Evolutionary conservation across 495 filamentous ascomycete genomes (phyloP).

Genomic region (Trichoderma parareesei): DNA sequence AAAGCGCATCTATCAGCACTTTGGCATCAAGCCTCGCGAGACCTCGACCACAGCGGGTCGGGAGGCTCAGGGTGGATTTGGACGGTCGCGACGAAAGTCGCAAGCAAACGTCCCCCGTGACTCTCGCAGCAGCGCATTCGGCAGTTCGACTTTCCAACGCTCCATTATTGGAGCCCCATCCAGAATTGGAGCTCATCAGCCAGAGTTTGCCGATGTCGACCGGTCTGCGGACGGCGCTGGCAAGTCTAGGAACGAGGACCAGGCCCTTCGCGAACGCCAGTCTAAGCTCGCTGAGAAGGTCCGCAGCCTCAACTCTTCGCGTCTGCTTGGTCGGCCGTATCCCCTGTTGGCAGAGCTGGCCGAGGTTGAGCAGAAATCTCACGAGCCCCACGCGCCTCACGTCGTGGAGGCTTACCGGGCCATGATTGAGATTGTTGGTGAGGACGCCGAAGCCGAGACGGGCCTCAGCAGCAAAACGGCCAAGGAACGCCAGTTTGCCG

Average conservation of each 20-base stretch:
- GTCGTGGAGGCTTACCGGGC: conserved; percentile 72
- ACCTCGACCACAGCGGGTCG: conserved; percentile 50
- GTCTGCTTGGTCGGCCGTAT: conserved; percentile 55
- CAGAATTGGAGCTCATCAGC: conserved; percentile 45
- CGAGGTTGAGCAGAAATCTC: conserved; percentile 57
- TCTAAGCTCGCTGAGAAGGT: conserved; percentile 67
- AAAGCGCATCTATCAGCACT: conserved; percentile 88
- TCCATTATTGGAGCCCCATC: conserved; percentile 77
- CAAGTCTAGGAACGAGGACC: conserved; percentile 47
- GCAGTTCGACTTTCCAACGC: conserved; percentile 60
- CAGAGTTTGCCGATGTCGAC: conserved; percentile 59
- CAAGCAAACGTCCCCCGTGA: conserved; percentile 28
- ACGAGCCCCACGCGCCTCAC: conserved; percentile 57
- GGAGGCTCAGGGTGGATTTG: conserved; percentile 40
- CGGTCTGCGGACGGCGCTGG: conserved; percentile 43
- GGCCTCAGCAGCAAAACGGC: conserved; percentile 46
- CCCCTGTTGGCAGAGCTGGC: conserved; percentile 67
- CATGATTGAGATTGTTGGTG: conserved; percentile 62
- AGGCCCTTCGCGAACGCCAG: conserved; percentile 72
- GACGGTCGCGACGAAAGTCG: conserved; percentile 40
- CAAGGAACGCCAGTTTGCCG: conserved; percentile 68
- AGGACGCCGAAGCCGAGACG: conserved; percentile 47
- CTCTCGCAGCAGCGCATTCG: conserved; percentile 47
- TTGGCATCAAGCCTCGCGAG: conserved; percentile 70
- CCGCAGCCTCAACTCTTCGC: conserved; percentile 61